Conservation (phyloP, 2,329 filamentous ascomycete species). For the Ophiocordyceps robertsii region DNA sequence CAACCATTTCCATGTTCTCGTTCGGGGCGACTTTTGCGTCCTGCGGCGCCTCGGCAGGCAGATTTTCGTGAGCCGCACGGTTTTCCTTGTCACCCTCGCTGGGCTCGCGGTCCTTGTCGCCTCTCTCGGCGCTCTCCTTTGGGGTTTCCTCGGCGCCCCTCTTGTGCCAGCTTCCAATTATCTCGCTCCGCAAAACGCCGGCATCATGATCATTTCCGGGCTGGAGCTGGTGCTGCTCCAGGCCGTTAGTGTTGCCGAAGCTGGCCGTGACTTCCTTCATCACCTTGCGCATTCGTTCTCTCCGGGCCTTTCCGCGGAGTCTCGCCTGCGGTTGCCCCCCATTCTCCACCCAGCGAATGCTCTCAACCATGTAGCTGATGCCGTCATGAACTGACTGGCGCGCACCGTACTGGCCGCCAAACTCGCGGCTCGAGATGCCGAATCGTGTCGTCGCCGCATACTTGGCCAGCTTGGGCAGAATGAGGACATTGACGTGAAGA, state of each 20-base stretch:
- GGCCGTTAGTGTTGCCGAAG: conserved; percentile 16
- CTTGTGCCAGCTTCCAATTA: conserved; percentile 20
- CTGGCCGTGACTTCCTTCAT: conserved; percentile 35
- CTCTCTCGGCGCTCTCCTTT: conserved; percentile 12
- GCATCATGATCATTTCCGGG: conserved; percentile 7
- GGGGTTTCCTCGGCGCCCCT: conserved; percentile 11
- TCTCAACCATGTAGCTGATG: conserved; percentile 74
- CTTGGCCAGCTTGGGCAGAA: conserved; percentile 65
- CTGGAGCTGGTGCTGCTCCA: conserved; percentile 5
- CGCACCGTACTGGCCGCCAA: conserved; percentile 39
- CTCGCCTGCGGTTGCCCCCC: conserved; percentile 50
- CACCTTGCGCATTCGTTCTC: conserved; percentile 43
- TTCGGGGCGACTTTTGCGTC: conserved; percentile 4
- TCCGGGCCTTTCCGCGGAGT: conserved; percentile 39
- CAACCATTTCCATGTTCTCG: conserved; percentile 20
- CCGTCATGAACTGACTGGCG: conserved; percentile 57
- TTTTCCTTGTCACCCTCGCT: conserved; percentile 37
- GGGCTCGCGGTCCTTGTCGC: conserved; percentile 12
- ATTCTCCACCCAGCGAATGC: conserved; percentile 71
- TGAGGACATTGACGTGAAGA: conserved; percentile 72
- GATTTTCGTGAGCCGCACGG: conserved; percentile 10
- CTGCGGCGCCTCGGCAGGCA: conserved; percentile 3
- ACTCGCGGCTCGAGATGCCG: conserved; percentile 71
- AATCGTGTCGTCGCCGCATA: conserved; percentile 66
- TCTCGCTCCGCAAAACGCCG: conserved; percentile 14